Percentiles rank a stretch among this genome's conserved stretches.
Conservation (phyloP, 176 grass and related monocot genomes). For the Ampelocalamus luodianensis region DNA sequence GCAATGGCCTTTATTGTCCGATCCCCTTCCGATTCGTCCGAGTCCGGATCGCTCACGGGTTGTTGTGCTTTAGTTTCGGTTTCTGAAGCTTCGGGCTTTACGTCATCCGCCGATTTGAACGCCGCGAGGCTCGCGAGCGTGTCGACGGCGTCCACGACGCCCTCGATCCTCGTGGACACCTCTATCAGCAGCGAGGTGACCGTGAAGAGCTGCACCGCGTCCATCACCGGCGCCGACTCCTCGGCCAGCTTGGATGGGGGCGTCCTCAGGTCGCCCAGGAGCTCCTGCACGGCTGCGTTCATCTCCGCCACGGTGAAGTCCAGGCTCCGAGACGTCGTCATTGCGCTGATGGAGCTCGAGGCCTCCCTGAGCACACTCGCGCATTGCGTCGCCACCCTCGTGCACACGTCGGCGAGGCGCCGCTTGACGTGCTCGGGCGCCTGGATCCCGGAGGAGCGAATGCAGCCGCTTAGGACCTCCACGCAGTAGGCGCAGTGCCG, state of each 20-base stretch:
- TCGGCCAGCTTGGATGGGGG: slow-evolving; percentile 55
- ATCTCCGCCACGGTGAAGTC: slow-evolving; percentile 55
- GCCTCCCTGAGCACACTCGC: slow-evolving; percentile 60
- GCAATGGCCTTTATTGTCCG: slow-evolving; percentile 27
- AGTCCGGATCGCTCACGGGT: neutral
- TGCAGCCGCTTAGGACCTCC: slow-evolving; percentile 59
- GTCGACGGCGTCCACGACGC: slow-evolving; percentile 59
- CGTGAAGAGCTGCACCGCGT: slow-evolving; percentile 57
- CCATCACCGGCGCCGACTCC: slow-evolving; percentile 47
- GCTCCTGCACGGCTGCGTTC: slow-evolving; percentile 62
- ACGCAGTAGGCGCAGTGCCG: slow-evolving; percentile 75
- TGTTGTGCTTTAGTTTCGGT: slow-evolving; percentile 23
- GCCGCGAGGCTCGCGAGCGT: slow-evolving; percentile 42
- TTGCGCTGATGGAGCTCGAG: slow-evolving; percentile 48
- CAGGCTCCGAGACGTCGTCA: slow-evolving; percentile 49
- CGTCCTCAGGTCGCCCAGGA: slow-evolving; percentile 55
- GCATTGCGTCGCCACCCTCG: slow-evolving; percentile 42
- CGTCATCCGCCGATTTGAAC: slow-evolving; percentile 46
- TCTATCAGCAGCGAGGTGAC: slow-evolving; percentile 57
- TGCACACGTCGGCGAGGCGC: slow-evolving; percentile 52
- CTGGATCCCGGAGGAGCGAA: slow-evolving; percentile 61
- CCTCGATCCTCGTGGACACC: slow-evolving; percentile 55
- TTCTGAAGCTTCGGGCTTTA: slow-evolving; percentile 31
- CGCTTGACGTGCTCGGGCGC: slow-evolving; percentile 42
- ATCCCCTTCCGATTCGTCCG: slow-evolving; percentile 3